A percentile compares a stretch with the other conserved stretches of the same genome.
These are phyloP conservation scores for Salvia rosmarinus DNA, from an alignment of 257 asterid genomes.

Conservation along the genomic window DNA sequence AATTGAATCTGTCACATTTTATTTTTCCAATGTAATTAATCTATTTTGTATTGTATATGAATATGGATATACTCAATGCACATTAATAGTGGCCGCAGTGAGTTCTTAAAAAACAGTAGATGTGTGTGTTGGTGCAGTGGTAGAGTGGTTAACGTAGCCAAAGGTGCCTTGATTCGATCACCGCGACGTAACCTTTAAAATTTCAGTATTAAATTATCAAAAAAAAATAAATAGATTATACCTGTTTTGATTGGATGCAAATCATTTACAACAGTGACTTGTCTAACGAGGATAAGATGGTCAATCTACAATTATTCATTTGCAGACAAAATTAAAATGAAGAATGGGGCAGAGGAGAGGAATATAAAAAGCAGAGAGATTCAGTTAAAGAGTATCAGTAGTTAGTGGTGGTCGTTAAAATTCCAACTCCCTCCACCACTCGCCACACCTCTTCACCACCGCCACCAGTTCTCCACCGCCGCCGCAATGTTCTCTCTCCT, in stretches of 20 bases:
- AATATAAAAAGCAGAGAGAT: constrained; percentile 28
- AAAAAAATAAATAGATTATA: too few species aligned
- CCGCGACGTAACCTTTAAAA: too few species aligned
- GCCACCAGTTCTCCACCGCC: constrained; percentile 24
- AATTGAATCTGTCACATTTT: too few species aligned
- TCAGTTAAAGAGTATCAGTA: constrained; percentile 39
- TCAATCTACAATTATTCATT: neutral
- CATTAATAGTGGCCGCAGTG: too few species aligned
- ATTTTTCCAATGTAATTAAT: too few species aligned
- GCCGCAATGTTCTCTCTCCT: constrained; percentile 56
- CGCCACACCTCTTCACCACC: constrained; percentile 32
- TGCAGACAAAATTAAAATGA: neutral
- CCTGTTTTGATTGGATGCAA: neutral
- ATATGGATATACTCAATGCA: too few species aligned
- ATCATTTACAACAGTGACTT: neutral
- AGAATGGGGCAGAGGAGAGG: neutral
- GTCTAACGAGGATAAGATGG: constrained; percentile 12
- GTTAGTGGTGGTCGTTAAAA: constrained; percentile 48
- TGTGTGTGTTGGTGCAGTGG: too few species aligned
- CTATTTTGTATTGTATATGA: too few species aligned
- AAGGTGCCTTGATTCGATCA: too few species aligned
- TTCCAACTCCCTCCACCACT: constrained; percentile 48
- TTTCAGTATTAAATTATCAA: too few species aligned
- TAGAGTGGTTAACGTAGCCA: too few species aligned
- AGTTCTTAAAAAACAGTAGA: too few species aligned